Base-by-base conservation (phyloP, 1,284 basidiomycete species). In the Veloboletus limbatus region DNA sequence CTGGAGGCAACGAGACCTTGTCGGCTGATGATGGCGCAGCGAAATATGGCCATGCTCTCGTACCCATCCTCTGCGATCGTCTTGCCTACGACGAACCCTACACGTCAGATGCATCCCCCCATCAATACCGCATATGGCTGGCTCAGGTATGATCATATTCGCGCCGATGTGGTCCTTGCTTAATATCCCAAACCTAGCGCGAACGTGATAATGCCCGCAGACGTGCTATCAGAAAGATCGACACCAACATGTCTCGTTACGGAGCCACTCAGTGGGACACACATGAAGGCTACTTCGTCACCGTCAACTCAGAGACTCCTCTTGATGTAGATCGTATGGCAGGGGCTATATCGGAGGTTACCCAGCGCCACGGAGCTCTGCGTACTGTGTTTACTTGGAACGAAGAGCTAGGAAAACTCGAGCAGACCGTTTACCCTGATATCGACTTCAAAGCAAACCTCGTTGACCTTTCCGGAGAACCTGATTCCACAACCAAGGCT, bases 111-210 rank as follows among this genome's bases (percentile, higher is more conserved):
- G 62, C 58, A 6, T 65, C 62, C 3, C 53, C 62, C 1, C 58
- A 65, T 32, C 62, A 62, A 26, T 65, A 65, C 36, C 60, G 58
- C 4, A 65, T 62, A 21, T 62, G 60, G 62, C 41, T 62, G 22
- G 60, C 60, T 21, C 58, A 62, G 52, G 59, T 65, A 45, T 16
- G 54, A n/a, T 3, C 21, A 14, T 28, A 9, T n/a, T 40, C 6
- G n/a, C n/a, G n/a, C n/a, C n/a, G 11, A 7, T 13, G 17, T 18
- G 30, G 35, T 27, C 14, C n/a, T 27, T 16, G 16, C 21, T 42
- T 2, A 40, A 34, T 11, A 17, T 10, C 16, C 11, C n/a, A n/a
- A 11, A 16, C 3, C 13, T 36, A 60, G 58, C 56, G 46, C 14
- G 58, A 62, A 17, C 48, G 32, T 16, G 56, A 65, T 28, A 59